Conservation (phyloP, 2,329 filamentous ascomycete species). For the Talaromyces rugulosus region DNA sequence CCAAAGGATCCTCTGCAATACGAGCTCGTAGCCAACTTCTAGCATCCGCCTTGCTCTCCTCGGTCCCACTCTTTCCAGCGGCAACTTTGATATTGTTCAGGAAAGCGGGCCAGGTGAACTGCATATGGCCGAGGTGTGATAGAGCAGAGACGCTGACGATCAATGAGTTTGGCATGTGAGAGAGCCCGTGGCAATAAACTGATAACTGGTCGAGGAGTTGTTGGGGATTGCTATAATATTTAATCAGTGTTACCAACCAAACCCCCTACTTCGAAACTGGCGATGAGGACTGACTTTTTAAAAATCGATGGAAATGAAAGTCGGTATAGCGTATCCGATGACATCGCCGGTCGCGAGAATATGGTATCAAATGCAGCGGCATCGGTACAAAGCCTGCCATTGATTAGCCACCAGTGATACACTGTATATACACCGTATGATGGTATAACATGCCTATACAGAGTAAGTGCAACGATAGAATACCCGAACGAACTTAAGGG, state of each 20-base stretch:
- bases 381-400: conserved; percentile 13
- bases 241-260: neutral
- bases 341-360: conserved; percentile 6
- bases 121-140: conserved; percentile 15
- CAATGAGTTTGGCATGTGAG: conserved; percentile 14
- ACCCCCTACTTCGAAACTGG: neutral
- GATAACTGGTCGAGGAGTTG: conserved; percentile 14
- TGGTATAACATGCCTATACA: conserved; percentile 7
- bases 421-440: neutral
- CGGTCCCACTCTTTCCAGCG: conserved; percentile 14
- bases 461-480: conserved; percentile 13
- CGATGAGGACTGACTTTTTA: conserved; percentile 11
- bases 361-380: conserved; percentile 12
- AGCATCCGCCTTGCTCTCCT: conserved; percentile 13
- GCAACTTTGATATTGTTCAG: conserved; percentile 15
- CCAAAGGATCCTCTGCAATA: conserved; percentile 12
- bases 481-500: conserved; percentile 14
- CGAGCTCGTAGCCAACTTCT: conserved; percentile 11
- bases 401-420: neutral
- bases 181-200: conserved; percentile 12
- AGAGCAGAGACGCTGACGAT: conserved; percentile 15
- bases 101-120: conserved; percentile 16
- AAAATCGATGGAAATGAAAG: conserved; percentile 13
- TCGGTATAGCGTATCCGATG: conserved; percentile 12
- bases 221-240: conserved; percentile 12